Evolutionary conservation across 805 yeast species (phyloP).

Genomic region (Metschnikowia chrysomelidarum): DNA sequence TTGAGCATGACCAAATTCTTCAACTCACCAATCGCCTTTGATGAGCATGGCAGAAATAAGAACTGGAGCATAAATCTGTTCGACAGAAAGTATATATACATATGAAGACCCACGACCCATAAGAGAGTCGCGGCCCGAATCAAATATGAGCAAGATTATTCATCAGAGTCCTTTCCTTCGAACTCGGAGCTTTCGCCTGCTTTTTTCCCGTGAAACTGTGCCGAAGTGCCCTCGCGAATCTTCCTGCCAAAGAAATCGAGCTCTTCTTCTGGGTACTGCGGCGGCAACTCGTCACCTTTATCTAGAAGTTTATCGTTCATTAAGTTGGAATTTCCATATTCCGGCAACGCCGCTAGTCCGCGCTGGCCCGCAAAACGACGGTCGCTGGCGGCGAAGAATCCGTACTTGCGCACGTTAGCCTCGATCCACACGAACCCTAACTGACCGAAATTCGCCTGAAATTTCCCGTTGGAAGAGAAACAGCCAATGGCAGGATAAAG

Average conservation of each 20-base stretch:
- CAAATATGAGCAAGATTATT: too few species aligned
- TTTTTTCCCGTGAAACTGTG: conserved; percentile 15
- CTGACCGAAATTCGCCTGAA: conserved; percentile 44
- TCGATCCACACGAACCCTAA: conserved; percentile 48
- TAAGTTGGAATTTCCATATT: conserved; percentile 27
- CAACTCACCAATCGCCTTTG: too few species aligned
- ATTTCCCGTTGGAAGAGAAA: conserved; percentile 40
- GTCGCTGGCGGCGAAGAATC: conserved; percentile 51
- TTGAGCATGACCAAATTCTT: too few species aligned
- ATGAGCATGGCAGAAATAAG: too few species aligned
- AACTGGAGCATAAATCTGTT: too few species aligned
- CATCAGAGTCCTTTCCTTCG: conserved; percentile 10
- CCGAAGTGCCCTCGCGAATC: conserved; percentile 30
- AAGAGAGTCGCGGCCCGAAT: too few species aligned
- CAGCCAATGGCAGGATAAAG: conserved; percentile 56
- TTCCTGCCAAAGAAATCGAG: conserved; percentile 57
- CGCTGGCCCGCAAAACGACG: conserved; percentile 37
- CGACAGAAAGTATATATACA: too few species aligned
- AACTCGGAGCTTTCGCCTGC: conserved; percentile 14
- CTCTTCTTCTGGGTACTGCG: conserved; percentile 63
- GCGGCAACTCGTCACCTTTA: conserved; percentile 72
- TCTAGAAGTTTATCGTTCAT: conserved; percentile 56
- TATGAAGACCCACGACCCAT: too few species aligned
- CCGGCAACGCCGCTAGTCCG: conserved; percentile 40
- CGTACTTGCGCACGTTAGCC: conserved; percentile 54